Conservation (phyloP, 805 yeast species). For the Komagataella ulmi region DNA sequence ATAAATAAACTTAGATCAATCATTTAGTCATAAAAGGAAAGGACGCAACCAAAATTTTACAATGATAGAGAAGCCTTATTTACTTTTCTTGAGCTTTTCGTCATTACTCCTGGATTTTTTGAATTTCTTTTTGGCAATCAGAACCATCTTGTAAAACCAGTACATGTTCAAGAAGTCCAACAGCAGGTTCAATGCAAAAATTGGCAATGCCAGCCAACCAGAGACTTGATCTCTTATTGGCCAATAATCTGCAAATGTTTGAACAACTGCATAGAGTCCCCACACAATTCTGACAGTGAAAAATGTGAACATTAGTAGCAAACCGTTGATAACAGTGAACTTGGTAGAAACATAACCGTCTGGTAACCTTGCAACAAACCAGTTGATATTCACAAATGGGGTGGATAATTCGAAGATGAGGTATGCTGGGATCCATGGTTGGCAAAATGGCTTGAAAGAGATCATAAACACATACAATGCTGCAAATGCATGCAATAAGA, state of each 20-base stretch:
- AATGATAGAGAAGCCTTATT: too few species aligned
- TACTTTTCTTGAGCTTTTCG: background rate
- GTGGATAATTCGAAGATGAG: constrained; percentile 80
- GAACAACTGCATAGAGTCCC: constrained; percentile 73
- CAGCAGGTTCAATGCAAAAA: constrained; percentile 44
- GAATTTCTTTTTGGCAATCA: constrained; percentile 47
- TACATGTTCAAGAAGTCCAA: constrained; percentile 58
- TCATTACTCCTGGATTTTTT: background rate
- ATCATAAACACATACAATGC: constrained; percentile 62
- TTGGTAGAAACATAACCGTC: constrained; percentile 44
- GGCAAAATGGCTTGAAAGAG: constrained; percentile 60
- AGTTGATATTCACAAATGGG: constrained; percentile 88
- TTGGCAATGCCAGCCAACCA: constrained; percentile 28
- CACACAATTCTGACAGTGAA: constrained; percentile 70
- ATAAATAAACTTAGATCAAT: background rate
- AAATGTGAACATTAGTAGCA: constrained; percentile 53
- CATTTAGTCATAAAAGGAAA: background rate
- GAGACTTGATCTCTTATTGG: constrained; percentile 29
- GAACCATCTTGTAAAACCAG: constrained; percentile 87
- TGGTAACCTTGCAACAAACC: constrained; percentile 79
- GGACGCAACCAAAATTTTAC: background rate
- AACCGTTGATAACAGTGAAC: constrained; percentile 54
- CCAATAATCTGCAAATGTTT: constrained; percentile 31
- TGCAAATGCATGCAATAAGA: constrained; percentile 71
- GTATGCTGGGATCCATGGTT: constrained; percentile 74